Percentiles rank a stretch among this genome's conserved stretches.
Conservation (phyloP, 2,329 filamentous ascomycete genomes). For the Ophiosphaerella narmari region DNA sequence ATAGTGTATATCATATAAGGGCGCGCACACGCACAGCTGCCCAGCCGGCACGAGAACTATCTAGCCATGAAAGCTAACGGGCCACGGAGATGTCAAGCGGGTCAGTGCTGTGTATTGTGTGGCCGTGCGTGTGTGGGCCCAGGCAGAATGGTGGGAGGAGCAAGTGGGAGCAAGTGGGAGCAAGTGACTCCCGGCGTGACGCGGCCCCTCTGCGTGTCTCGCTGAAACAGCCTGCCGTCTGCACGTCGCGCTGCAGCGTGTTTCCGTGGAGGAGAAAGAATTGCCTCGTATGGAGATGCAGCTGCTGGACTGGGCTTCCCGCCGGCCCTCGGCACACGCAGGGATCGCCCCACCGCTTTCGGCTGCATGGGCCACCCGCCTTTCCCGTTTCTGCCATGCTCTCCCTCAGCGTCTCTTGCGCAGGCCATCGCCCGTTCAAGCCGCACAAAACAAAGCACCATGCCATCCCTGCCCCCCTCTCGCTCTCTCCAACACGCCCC, state of each 20-base stretch:
- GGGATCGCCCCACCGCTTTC: conserved; percentile 6
- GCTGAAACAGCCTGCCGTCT: conserved; percentile 14
- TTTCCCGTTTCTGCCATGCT: conserved; percentile 1
- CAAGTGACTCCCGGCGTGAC: no score
- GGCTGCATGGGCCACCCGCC: conserved; percentile 2
- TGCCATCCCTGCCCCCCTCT: no score
- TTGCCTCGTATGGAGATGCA: no score
- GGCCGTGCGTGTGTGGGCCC: conserved; percentile 5
- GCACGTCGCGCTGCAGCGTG: conserved; percentile 1
- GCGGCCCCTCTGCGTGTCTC: conserved; percentile 9
- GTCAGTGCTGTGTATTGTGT: conserved; percentile 14
- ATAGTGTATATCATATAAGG: conserved; percentile 4
- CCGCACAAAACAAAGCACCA: no score
- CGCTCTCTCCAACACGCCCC: not conserved
- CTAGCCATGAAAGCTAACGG: conserved; percentile 18
- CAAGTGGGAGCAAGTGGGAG: no score
- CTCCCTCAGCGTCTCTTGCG: not conserved
- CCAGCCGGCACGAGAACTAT: conserved; percentile 18
- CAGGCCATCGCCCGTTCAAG: no score
- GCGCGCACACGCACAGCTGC: conserved; percentile 17
- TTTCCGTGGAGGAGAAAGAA: not conserved
- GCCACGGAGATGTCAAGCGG: conserved; percentile 8
- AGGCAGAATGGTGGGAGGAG: no score
- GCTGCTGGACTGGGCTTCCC: no score
- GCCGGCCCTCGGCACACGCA: not conserved